Conservation (phyloP, 345 rosid species). For the Citrus trifoliata region DNA sequence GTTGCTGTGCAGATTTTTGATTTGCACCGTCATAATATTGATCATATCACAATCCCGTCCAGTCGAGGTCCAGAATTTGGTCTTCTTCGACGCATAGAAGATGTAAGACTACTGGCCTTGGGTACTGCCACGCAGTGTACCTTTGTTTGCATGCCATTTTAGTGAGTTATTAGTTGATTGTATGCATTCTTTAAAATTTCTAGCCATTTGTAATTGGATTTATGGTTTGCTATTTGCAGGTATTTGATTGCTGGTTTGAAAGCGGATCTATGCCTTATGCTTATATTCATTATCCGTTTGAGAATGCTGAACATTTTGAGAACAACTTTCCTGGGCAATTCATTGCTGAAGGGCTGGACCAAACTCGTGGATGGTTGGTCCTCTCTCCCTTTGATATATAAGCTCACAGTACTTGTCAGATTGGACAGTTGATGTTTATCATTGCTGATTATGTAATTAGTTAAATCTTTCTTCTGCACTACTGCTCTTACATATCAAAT, state of each 20-base stretch:
- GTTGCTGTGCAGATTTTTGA: constrained; percentile 62
- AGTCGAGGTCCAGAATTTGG: constrained; percentile 76
- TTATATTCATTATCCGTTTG: constrained; percentile 97
- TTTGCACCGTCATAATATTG: constrained; percentile 94
- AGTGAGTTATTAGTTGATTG: neutral
- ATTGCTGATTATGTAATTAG: neutral
- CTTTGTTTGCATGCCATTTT: neutral
- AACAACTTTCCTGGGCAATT: constrained; percentile 96
- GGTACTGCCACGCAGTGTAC: neutral
- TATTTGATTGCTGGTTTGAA: constrained; percentile 99
- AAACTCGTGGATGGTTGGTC: constrained; percentile 98
- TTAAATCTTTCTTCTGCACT: neutral
- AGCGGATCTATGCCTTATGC: constrained; percentile 99
- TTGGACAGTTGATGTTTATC: neutral
- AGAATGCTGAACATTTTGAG: constrained; percentile 84
- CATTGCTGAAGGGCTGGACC: constrained; percentile 99
- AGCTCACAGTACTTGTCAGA: neutral
- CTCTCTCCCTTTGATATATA: constrained; percentile 11
- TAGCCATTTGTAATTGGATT: neutral
- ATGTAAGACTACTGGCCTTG: constrained; percentile 49
- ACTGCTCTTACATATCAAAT: neutral
- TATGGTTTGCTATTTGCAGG: constrained; percentile 47
- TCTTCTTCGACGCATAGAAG: constrained; percentile 82
- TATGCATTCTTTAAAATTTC: neutral
- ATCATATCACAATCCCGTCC: constrained; percentile 85